Percentiles rank a stretch among this genome's conserved stretches.
Conservation (phyloP, 371 early-diverging fungal species). For the Lichtheimia corymbifera region DNA sequence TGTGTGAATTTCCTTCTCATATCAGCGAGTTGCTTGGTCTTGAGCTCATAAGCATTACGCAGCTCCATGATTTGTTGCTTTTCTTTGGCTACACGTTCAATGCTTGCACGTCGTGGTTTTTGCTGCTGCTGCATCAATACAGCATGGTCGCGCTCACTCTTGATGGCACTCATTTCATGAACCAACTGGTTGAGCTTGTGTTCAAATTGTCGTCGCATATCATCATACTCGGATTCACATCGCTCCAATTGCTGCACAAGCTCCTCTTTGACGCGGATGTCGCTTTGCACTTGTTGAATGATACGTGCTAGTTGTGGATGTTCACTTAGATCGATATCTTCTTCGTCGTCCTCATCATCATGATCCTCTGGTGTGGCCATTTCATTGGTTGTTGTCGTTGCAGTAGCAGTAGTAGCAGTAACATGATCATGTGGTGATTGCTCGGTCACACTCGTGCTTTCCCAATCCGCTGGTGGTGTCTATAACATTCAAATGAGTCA, state of each 20-base stretch:
- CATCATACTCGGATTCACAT: conserved; percentile 53
- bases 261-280: conserved; percentile 67
- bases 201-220: conserved; percentile 69
- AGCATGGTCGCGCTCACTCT: conserved; percentile 71
- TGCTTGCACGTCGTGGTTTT: conserved; percentile 11
- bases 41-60: conserved; percentile 62
- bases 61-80: conserved; percentile 32
- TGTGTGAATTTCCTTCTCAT: conserved; percentile 60
- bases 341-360: neutral
- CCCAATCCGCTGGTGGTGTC: conserved; percentile 11
- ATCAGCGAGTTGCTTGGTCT: conserved; percentile 70
- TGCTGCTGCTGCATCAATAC: conserved; percentile 21
- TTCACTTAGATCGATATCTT: neutral
- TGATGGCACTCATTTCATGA: conserved; percentile 55
- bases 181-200: conserved; percentile 51
- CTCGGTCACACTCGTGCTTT: neutral
- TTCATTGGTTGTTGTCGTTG: no score
- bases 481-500: neutral
- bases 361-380: neutral
- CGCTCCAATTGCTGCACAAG: conserved; percentile 56
- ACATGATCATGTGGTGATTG: no score
- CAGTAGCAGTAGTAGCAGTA: no score
- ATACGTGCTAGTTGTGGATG: conserved; percentile 43
- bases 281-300: conserved; percentile 63
- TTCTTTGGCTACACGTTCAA: conserved; percentile 27